These are phyloP conservation scores for Leccinum griseonigrum DNA, from an alignment of 1,284 basidiomycete genomes.

Conservation along the genomic window DNA sequence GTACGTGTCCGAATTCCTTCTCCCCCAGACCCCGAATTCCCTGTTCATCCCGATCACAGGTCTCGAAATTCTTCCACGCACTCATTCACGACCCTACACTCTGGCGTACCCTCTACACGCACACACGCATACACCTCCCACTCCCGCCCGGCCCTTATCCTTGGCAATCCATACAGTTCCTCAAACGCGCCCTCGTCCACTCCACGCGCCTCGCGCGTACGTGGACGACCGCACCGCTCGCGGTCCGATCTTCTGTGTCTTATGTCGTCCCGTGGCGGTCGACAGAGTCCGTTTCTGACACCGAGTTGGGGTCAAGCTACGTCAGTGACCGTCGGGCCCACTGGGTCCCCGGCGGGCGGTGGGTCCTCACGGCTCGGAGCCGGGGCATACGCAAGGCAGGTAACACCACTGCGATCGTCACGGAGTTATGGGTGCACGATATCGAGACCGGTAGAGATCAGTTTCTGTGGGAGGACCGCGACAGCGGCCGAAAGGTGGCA, in stretches of 20 bases:
- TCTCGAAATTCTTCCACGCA: conserved; percentile 15
- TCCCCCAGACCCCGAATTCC: not conserved
- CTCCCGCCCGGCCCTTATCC: conserved; percentile 20
- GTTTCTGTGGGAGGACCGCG: conserved; percentile 16
- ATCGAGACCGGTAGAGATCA: conserved; percentile 16
- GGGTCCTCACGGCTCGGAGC: conserved; percentile 12
- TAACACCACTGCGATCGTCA: not conserved
- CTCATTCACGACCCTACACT: conserved; percentile 14
- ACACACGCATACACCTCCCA: conserved; percentile 4
- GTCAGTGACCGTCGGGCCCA: conserved; percentile 2
- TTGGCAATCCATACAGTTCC: conserved; percentile 21
- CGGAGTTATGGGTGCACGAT: conserved; percentile 10
- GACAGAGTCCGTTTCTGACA: not conserved
- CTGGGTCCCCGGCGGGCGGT: conserved; percentile 19
- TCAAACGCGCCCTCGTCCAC: conserved; percentile 18
- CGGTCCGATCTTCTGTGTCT: not conserved
- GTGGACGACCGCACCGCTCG: conserved; percentile 17
- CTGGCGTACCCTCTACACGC: conserved; percentile 16
- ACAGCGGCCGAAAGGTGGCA: not conserved
- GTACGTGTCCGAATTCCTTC: conserved; percentile 7
- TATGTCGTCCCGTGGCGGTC: not conserved
- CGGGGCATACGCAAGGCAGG: conserved; percentile 3
- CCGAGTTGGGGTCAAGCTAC: not conserved
- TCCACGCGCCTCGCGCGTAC: conserved; percentile 15
- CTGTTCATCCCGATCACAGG: conserved; percentile 6